Evolutionary conservation across 2,329 filamentous ascomycete genomes (phyloP).

Genomic region (Amphichorda felina): DNA sequence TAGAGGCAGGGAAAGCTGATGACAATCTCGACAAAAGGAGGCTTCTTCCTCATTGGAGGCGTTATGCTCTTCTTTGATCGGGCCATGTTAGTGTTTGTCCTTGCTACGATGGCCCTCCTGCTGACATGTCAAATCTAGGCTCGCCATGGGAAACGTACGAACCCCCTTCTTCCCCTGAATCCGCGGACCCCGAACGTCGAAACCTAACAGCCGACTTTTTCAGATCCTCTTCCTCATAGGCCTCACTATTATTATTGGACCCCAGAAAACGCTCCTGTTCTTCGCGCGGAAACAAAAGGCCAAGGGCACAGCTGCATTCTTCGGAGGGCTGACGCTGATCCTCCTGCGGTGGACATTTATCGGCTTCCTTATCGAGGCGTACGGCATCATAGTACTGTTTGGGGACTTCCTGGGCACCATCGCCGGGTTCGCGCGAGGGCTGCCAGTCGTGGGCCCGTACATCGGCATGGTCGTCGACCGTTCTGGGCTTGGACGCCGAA

Average conservation of each 20-base stretch:
- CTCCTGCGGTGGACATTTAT: constrained; percentile 82
- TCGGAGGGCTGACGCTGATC: constrained; percentile 71
- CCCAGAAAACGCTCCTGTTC: constrained; percentile 83
- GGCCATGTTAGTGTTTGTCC: constrained; percentile 58
- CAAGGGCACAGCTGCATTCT: constrained; percentile 83
- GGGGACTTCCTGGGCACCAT: constrained; percentile 95
- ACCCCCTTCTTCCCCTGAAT: constrained; percentile 4
- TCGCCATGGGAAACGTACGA: constrained; percentile 92
- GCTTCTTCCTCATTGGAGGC: constrained; percentile 87
- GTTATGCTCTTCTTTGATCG: constrained; percentile 97
- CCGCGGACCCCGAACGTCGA: constrained; percentile 6
- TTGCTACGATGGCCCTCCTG: constrained; percentile 1
- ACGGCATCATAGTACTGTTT: constrained; percentile 88
- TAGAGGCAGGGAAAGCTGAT: neutral
- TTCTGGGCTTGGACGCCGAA: constrained; percentile 55
- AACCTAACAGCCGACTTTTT: constrained; percentile 2
- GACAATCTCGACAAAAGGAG: constrained; percentile 44
- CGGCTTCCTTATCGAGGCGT: constrained; percentile 82
- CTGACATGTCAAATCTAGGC: constrained; percentile 35
- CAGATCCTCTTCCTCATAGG: constrained; percentile 97
- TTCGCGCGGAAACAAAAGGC: constrained; percentile 90
- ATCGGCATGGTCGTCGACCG: constrained; percentile 65
- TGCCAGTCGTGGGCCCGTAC: constrained; percentile 80
- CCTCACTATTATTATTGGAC: constrained; percentile 88
- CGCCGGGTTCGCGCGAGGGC: constrained; percentile 70